Base-by-base conservation (phyloP, 176 grass and related monocot species). In the Paspalum notatum region DNA sequence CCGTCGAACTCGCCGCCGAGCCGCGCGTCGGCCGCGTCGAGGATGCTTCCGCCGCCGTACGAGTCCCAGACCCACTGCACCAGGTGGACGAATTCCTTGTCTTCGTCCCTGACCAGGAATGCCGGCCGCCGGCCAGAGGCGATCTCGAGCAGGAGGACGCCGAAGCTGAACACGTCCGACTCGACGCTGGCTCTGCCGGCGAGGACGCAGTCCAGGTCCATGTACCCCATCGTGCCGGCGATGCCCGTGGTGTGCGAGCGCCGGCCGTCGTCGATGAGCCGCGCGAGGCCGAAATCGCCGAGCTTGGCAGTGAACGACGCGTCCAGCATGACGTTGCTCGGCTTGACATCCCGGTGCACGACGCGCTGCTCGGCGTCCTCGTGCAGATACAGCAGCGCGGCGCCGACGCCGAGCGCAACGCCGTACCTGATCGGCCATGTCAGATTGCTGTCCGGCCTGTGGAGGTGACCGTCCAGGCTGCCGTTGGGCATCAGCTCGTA, bases 401-500 rank as follows among this genome's bases (percentile, higher is more conserved):
- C 21, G 25, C 77, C 77, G 15, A 80, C 7, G 4, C 69, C 84
- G 2, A 86, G 20, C 8, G 63, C 68, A 1, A 79, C 18, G 54
- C 54, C 0, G 5, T 86, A 66, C 68, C 84, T 58, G 16, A 2
- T 37, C 20, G 64, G 51, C 92, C 92, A 94, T 2, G 48, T 9
- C 8, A 94, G 69, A 4, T 20, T 0, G 26, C 7, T 17, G 8
- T 81, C 62, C 0, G 45, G 18, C 0, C 17, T 51, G 79, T 94
- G 75, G 6, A 94, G 72, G 51, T 94, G 81, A 0, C 8, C 10
- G 52, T 91, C 92, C 0, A 94, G 73, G 73, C 89, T 91, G 7
- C 86, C 92, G 1, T 94, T 91, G 41, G 52, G 86, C 89, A 94
- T 83, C 17, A 90, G 80, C 6, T 90, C 78, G 9, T 90, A 90